These are phyloP conservation scores for Houttuynia cordata DNA, from an alignment of 164 flowering plant genomes.

Conservation along the genomic window DNA sequence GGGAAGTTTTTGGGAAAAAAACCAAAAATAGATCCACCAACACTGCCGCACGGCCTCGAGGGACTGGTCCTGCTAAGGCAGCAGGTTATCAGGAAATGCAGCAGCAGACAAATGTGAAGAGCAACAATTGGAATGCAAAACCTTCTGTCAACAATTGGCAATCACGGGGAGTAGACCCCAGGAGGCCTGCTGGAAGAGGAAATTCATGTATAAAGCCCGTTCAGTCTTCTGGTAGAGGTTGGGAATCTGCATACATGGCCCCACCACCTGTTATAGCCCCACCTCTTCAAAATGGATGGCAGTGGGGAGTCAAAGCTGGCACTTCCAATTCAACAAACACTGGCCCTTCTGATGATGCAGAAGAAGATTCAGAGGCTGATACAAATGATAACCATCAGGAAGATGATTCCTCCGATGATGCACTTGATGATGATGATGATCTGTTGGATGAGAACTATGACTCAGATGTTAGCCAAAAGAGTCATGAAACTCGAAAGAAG, in stretches of 20 bases:
- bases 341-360: slow-evolving; percentile 11
- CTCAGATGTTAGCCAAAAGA: slow-evolving; percentile 55
- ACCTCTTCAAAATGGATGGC: slow-evolving; percentile 62
- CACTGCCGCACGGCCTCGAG: slow-evolving; percentile 26
- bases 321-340: slow-evolving; percentile 4
- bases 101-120: slow-evolving; percentile 20
- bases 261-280: slow-evolving; percentile 29
- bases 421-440: too few relatives aligned
- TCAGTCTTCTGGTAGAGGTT: slow-evolving; percentile 11
- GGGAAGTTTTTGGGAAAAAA: slow-evolving; percentile 52
- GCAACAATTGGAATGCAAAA: slow-evolving; percentile 22
- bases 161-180: slow-evolving; percentile 20
- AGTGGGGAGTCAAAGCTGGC: slow-evolving; percentile 38
- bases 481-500: slow-evolving; percentile 56
- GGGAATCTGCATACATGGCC: slow-evolving; percentile 11
- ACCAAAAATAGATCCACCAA: slow-evolving; percentile 39
- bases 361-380: slow-evolving; percentile 11
- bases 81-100: slow-evolving; percentile 29
- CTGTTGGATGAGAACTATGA: slow-evolving; percentile 52
- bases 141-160: slow-evolving; percentile 21
- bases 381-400: not conserved
- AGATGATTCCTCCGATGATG: slow-evolving; percentile 12
- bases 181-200: slow-evolving; percentile 33
- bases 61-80: slow-evolving; percentile 26
- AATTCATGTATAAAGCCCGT: slow-evolving; percentile 18